A percentile compares a stretch with the other conserved stretches of the same genome.
These are phyloP conservation scores for Mycena floridula DNA, from an alignment of 768 basidiomycete species.

Conservation along the genomic window DNA sequence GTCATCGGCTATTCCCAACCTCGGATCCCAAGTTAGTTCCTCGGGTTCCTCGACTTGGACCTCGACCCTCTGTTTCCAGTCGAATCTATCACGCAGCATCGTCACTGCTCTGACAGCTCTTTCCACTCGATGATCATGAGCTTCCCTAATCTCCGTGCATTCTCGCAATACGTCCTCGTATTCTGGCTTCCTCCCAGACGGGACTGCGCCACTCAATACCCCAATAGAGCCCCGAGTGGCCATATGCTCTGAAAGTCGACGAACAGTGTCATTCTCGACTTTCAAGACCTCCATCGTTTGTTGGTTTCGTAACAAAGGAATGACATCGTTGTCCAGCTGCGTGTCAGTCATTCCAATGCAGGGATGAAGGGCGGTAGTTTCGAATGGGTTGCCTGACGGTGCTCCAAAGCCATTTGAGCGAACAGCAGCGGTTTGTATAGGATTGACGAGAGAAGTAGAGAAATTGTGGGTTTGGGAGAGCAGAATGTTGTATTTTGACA, in stretches of 20 bases:
- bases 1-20: slow-evolving; percentile 25
- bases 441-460: slow-evolving; percentile 51
- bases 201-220: slow-evolving; percentile 32
- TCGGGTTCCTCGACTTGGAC: slow-evolving; percentile 78
- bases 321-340: slow-evolving; percentile 68
- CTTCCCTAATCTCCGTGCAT: slow-evolving; percentile 58
- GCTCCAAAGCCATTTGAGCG: slow-evolving; percentile 11
- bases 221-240: slow-evolving; percentile 48
- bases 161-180: slow-evolving; percentile 63
- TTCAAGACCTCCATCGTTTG: slow-evolving; percentile 74
- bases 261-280: slow-evolving; percentile 67
- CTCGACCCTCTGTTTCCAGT: slow-evolving; percentile 77
- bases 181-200: slow-evolving; percentile 31
- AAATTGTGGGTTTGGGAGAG: slow-evolving; percentile 80
- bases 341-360: slow-evolving; percentile 48
- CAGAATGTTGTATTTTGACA: slow-evolving; percentile 81
- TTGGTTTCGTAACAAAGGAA: slow-evolving; percentile 69
- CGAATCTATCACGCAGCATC: slow-evolving; percentile 74
- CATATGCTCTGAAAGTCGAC: slow-evolving; percentile 64
- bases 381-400: slow-evolving; percentile 41
- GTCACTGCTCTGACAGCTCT: slow-evolving; percentile 74
- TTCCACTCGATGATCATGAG: slow-evolving; percentile 72
- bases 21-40: slow-evolving; percentile 67
- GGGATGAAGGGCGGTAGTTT: slow-evolving; percentile 67
- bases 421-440: slow-evolving; percentile 15